Percentiles rank a stretch among this genome's conserved stretches.
phyloP scores from a whole-genome alignment of 805 yeast species.

The Candida maris region DNA sequence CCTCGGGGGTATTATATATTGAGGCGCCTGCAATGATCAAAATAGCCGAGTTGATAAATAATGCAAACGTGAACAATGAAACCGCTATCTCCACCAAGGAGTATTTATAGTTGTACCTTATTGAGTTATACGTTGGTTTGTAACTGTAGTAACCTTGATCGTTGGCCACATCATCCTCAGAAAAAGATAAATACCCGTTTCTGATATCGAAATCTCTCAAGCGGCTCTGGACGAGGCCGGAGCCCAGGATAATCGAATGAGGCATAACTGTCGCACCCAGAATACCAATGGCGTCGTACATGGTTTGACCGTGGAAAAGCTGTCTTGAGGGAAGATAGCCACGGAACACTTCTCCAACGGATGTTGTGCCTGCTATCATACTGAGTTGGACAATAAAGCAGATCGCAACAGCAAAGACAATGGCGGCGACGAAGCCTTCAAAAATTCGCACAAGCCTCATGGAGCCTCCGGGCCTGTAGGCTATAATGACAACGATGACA shows the following conservation, averaged over 20 bases:
- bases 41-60: constrained; percentile 80
- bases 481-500: constrained; percentile 44
- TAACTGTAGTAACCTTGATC: constrained; percentile 47
- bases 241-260: constrained; percentile 46
- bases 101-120: constrained; percentile 60
- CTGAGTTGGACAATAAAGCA: constrained; percentile 45
- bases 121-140: constrained; percentile 64
- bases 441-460: constrained; percentile 39
- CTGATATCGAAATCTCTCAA: constrained; percentile 42
- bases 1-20: constrained; percentile 56
- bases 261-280: constrained; percentile 53
- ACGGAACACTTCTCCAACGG: constrained; percentile 34
- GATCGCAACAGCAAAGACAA: constrained; percentile 41
- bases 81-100: constrained; percentile 63
- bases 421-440: constrained; percentile 39
- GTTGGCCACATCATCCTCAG: constrained; percentile 22
- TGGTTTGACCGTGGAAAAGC: constrained; percentile 40
- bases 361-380: constrained; percentile 28
- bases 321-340: constrained; percentile 42
- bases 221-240: constrained; percentile 47
- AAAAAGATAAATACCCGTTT: constrained; percentile 30
- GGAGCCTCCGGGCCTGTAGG: constrained; percentile 43
- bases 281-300: constrained; percentile 45
- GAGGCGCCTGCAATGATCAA: constrained; percentile 76
- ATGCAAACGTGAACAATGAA: constrained; percentile 70